Conservation (phyloP, 78 protist genomes). For the Isochrysis galbana region DNA sequence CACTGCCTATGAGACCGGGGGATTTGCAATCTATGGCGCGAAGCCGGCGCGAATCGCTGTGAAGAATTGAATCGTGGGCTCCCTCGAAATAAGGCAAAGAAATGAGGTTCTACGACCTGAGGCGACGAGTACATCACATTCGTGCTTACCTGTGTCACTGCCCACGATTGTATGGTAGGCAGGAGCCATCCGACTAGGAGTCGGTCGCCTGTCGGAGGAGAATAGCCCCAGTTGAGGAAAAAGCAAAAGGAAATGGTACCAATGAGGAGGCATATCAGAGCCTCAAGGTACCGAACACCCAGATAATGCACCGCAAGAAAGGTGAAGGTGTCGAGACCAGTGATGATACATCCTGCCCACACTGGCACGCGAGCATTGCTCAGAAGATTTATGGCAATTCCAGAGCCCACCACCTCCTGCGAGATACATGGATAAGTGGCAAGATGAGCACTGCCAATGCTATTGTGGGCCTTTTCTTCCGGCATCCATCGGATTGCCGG, state of each 20-base stretch:
- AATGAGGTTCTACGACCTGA: too few relatives aligned
- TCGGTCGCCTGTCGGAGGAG: background rate
- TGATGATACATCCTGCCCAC: constrained; percentile 24
- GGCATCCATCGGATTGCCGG: too few relatives aligned
- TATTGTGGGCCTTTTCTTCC: too few relatives aligned
- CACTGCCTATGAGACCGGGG: constrained; percentile 64
- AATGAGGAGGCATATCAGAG: background rate
- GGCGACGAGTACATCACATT: too few relatives aligned
- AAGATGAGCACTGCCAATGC: too few relatives aligned
- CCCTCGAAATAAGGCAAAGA: too few relatives aligned
- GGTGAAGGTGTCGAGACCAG: constrained; percentile 41
- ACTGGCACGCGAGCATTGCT: background rate
- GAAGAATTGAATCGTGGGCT: too few relatives aligned
- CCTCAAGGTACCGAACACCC: constrained; percentile 45
- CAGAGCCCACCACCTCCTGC: constrained; percentile 46
- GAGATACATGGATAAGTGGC: too few relatives aligned
- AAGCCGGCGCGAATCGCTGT: too few relatives aligned
- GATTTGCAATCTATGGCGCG: too few relatives aligned
- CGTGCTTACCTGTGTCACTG: background rate
- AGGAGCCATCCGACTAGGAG: background rate
- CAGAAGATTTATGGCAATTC: constrained; percentile 23
- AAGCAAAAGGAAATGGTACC: background rate
- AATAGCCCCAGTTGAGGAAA: constrained; percentile 16
- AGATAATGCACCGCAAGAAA: constrained; percentile 29
- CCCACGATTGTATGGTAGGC: background rate